A percentile compares a stretch with the other conserved stretches of the same genome.
Conservation (phyloP, 2,329 filamentous ascomycete species). For the Eutypa lata region DNA sequence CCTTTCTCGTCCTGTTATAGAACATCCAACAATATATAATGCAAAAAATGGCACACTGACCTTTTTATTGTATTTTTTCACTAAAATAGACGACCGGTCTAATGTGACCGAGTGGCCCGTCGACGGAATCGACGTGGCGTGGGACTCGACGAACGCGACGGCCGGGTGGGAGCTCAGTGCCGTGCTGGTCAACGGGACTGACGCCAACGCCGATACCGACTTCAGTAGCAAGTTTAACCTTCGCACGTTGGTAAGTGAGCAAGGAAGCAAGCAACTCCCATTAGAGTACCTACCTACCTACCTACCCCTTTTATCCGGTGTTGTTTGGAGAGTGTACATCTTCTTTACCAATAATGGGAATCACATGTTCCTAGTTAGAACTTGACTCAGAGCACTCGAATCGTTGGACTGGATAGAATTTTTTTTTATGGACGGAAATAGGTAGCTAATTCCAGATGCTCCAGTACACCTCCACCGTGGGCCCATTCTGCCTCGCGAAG, state of each 20-base stretch:
- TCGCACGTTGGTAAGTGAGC: too few relatives aligned
- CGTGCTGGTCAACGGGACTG: background rate
- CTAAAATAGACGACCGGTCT: background rate
- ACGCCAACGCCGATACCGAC: background rate
- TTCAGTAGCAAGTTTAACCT: background rate
- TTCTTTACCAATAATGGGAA: too few relatives aligned
- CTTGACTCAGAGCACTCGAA: background rate
- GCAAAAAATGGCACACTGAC: too few relatives aligned
- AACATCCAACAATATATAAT: too few relatives aligned
- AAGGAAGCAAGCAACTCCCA: too few relatives aligned
- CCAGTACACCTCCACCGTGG: background rate
- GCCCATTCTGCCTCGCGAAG: background rate
- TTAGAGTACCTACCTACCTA: too few relatives aligned
- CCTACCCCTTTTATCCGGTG: too few relatives aligned
- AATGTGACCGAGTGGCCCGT: background rate
- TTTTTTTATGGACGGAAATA: background rate
- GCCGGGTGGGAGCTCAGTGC: background rate
- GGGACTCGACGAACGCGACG: background rate
- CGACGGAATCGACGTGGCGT: background rate
- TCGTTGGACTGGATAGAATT: too few relatives aligned
- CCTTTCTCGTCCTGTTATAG: too few relatives aligned
- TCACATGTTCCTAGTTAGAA: background rate
- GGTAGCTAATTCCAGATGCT: background rate
- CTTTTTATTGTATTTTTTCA: too few relatives aligned
- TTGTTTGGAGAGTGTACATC: too few relatives aligned